phyloP scores from a whole-genome alignment of 2,329 filamentous ascomycete genomes.

The Arthroderma uncinatum region DNA sequence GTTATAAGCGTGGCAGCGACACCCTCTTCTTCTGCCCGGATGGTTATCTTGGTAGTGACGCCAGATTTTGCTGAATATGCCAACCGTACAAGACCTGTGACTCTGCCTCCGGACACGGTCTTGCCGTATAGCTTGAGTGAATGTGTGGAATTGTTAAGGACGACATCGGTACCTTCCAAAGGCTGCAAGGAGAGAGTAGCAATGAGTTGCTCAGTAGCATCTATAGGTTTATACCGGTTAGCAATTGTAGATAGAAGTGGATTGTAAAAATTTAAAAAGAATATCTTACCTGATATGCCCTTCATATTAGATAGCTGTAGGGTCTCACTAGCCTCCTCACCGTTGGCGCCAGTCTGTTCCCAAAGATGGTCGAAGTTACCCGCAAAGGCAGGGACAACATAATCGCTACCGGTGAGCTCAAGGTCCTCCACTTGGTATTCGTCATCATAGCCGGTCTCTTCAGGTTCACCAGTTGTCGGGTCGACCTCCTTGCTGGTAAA shows the following conservation, averaged over 20 bases:
- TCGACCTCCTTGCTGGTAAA: constrained; percentile 98
- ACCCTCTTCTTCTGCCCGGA: constrained; percentile 84
- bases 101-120: constrained; percentile 79
- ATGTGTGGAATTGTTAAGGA: constrained; percentile 78
- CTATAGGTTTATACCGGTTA: constrained; percentile 38
- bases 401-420: constrained; percentile 82
- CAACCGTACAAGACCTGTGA: constrained; percentile 82
- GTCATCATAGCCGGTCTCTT: constrained; percentile 87
- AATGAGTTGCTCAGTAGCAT: constrained; percentile 83
- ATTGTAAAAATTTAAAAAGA: not conserved
- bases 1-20: constrained; percentile 75
- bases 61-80: constrained; percentile 85
- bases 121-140: constrained; percentile 94
- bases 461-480: constrained; percentile 81
- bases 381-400: constrained; percentile 84
- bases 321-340: constrained; percentile 84
- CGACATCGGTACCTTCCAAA: constrained; percentile 85
- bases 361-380: constrained; percentile 93
- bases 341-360: constrained; percentile 82
- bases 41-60: constrained; percentile 90
- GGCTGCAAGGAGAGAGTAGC: constrained; percentile 83
- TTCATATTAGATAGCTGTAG: constrained; percentile 77
- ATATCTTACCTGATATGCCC: constrained; percentile 71
- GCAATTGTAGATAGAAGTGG: constrained; percentile 6
- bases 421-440: constrained; percentile 96